These are phyloP conservation scores for Limonium bicolor DNA, from an alignment of 148 eudicot genomes.

Conservation along the genomic window DNA sequence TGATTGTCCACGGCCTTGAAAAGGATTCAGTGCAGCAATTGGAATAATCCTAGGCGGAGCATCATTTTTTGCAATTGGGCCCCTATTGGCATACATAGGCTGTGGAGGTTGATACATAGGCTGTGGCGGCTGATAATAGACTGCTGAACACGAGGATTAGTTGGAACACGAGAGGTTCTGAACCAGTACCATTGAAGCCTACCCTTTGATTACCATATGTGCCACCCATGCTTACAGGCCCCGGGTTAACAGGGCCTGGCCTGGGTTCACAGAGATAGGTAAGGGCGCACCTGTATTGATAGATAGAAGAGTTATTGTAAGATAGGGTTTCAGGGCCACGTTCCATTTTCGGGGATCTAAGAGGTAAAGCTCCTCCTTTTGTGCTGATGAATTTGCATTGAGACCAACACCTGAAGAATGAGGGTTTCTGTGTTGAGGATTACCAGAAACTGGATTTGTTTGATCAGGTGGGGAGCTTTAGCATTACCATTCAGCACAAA, in stretches of 20 bases:
- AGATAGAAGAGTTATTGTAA: neutral
- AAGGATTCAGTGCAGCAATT: constrained; percentile 78
- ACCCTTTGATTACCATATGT: constrained; percentile 4
- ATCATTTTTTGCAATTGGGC: constrained; percentile 68
- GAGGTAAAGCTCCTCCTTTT: constrained; percentile 16
- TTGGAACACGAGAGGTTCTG: neutral
- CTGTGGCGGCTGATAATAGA: too few species aligned
- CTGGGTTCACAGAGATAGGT: too few species aligned
- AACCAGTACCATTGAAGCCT: constrained; percentile 8
- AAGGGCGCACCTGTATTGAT: too few species aligned
- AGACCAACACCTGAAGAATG: constrained; percentile 15
- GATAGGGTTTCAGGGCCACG: neutral
- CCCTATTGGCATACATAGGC: constrained; percentile 64
- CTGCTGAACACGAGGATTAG: neutral
- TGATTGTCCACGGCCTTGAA: constrained; percentile 83
- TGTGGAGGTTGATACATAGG: constrained; percentile 43
- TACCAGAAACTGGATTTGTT: constrained; percentile 14
- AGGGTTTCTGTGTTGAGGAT: constrained; percentile 23
- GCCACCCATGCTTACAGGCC: too few species aligned
- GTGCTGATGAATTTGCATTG: constrained; percentile 16
- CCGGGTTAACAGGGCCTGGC: too few species aligned
- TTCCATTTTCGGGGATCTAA: constrained; percentile 18
- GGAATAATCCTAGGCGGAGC: constrained; percentile 75
- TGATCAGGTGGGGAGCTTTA: constrained; percentile 33
- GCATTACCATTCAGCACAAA: constrained; percentile 14